Evolutionary conservation across 2,329 filamentous ascomycete genomes (phyloP), one percentile per base, ranked within the genome.

Genomic region (Ceratocystis colombiana): DNA sequence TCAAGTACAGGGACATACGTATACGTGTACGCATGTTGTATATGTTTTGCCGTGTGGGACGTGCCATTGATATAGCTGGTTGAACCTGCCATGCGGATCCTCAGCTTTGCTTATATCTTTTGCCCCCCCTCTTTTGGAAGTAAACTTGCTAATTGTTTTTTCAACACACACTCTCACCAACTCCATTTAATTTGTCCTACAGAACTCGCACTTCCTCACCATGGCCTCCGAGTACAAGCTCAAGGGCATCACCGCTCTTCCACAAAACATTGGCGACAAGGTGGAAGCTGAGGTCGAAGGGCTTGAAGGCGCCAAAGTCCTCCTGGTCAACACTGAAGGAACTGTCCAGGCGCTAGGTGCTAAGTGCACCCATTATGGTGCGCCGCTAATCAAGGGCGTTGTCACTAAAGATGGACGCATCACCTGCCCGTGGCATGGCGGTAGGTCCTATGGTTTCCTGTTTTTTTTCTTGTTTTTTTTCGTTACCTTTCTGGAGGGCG

Each of bases 381-480:
- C 93, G 50, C 94, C 94, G 15, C 77, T 99, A 70, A 84, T 86
- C 64, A 90, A 93, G 71, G 94, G 94, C 65, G 86, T 97, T 6
- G 77, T 99, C 69, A 89, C 89, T 6, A 84, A 84, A 2, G 86
- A 88, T 70, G 94, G 94, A 4, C 83, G 90, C 63, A 76, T 99
- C 69, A 96, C 90, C 5, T 99, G 94, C 75, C 91, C 93, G 2
- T 97, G 94, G 94, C 93, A 97, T 74, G 93, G 93, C 78, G 90
- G 90, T 94, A 74, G 70, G 80, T 75, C 30, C 75, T 33, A 5
- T 30, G 6, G 10, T 25, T 62, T 17, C 50, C 46, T 5, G 41
- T 37, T 20, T 50, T 6, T 17, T 12, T 17, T 4, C 1, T n/a
- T 12, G 0, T 41, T 0, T 12, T 12, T 41, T 12, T 41, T 41